A percentile compares a stretch with the other conserved stretches of the same genome.
These are phyloP conservation scores for Teratosphaeria viscida DNA, from an alignment of 2,329 filamentous ascomycete species.

Conservation along the genomic window DNA sequence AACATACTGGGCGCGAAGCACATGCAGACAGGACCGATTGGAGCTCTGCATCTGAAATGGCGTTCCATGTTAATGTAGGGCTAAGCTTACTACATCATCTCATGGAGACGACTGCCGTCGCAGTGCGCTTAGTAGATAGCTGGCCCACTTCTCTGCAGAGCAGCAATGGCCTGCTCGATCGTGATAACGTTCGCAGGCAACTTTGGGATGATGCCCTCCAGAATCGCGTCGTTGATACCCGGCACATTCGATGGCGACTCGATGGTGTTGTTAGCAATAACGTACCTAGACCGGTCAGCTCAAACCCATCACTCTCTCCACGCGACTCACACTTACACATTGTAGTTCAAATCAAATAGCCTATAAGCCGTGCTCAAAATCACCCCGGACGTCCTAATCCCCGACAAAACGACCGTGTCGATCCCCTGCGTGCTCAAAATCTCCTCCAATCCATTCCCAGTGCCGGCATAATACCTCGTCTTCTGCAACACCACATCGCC, in stretches of 20 bases:
- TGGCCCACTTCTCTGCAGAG: constrained; percentile 17
- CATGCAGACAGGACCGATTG: background rate
- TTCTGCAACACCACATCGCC: constrained; percentile 32
- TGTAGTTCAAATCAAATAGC: constrained; percentile 35
- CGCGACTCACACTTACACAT: constrained; percentile 25
- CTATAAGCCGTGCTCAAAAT: constrained; percentile 34
- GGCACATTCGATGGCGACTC: constrained; percentile 16
- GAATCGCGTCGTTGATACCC: constrained; percentile 19
- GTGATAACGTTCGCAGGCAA: constrained; percentile 23
- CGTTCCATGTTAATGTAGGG: background rate
- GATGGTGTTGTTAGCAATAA: constrained; percentile 25
- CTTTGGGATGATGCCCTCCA: constrained; percentile 22
- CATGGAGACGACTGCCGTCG: background rate
- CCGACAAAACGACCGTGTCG: constrained; percentile 33
- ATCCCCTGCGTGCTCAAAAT: constrained; percentile 31
- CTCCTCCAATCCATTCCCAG: constrained; percentile 32
- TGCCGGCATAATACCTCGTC: constrained; percentile 33
- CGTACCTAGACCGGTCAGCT: constrained; percentile 10
- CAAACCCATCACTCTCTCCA: background rate
- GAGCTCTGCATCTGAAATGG: background rate
- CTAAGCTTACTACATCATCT: background rate
- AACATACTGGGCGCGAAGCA: too few species aligned
- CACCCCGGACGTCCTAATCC: constrained; percentile 33
- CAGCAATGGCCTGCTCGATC: constrained; percentile 22
- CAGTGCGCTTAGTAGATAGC: constrained; percentile 14